These are phyloP conservation scores for Fistulifera pelliculosa DNA, from an alignment of 108 stramenopile genomes.

Conservation along the genomic window DNA sequence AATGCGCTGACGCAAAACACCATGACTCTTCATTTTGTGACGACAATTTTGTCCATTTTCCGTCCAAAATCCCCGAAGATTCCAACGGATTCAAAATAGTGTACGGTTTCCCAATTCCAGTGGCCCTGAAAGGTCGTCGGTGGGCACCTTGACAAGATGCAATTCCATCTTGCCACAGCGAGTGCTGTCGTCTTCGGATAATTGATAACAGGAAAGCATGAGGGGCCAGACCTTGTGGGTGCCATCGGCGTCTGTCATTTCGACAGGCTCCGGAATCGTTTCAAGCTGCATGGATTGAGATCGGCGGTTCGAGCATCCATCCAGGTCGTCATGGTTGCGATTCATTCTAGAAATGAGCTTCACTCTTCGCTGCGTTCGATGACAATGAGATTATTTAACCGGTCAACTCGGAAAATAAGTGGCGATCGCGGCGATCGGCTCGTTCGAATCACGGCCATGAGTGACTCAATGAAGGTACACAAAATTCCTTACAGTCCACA, in stretches of 20 bases:
- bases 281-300: slow-evolving; percentile 71
- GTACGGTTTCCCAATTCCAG: slow-evolving; percentile 28
- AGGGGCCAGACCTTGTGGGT: slow-evolving; percentile 24
- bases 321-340: slow-evolving; percentile 9
- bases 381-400: no score
- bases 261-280: slow-evolving; percentile 17
- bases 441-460: no score
- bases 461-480: no score
- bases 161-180: slow-evolving; percentile 28
- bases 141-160: slow-evolving; percentile 16
- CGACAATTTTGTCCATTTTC: slow-evolving; percentile 48
- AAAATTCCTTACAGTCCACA: no score
- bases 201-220: slow-evolving; percentile 68
- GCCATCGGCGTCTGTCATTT: background rate
- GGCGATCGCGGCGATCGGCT: no score
- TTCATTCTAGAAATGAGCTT: no score
- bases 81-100: slow-evolving; percentile 17
- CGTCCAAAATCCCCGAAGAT: slow-evolving; percentile 58
- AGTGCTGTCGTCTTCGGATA: slow-evolving; percentile 28
- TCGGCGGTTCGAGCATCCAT: slow-evolving; percentile 36
- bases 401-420: no score
- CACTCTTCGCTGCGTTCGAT: no score
- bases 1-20: slow-evolving; percentile 42
- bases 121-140: background rate
- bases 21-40: background rate